A percentile compares a stretch with the other conserved stretches of the same genome.
Evolutionary conservation across 495 filamentous ascomycete species (phyloP).

Genomic region (Pyrenula aspistea): DNA sequence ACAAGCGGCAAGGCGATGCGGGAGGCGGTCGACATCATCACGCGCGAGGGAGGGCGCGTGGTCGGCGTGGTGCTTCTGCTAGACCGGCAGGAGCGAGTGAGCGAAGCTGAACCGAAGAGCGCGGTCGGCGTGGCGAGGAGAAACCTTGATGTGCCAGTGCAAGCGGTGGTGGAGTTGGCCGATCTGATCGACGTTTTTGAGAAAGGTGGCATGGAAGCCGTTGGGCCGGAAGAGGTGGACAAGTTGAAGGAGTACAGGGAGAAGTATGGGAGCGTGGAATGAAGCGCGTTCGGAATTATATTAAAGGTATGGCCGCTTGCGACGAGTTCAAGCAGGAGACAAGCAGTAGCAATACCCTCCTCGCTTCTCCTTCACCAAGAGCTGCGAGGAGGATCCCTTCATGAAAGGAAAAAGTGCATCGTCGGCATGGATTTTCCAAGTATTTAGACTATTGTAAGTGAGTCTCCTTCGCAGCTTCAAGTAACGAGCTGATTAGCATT

Average conservation of each 20-base stretch:
- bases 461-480: too few species aligned
- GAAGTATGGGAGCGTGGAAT: constrained; percentile 44
- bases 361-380: too few species aligned
- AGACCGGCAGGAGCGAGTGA: constrained; percentile 77
- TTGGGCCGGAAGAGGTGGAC: constrained; percentile 49
- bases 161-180: constrained; percentile 46
- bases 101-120: constrained; percentile 39
- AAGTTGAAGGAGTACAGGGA: constrained; percentile 65
- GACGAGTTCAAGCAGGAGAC: too few species aligned
- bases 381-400: too few species aligned
- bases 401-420: too few species aligned
- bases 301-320: too few species aligned
- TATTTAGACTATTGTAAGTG: too few species aligned
- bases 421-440: too few species aligned
- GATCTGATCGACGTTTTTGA: constrained; percentile 66
- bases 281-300: too few species aligned
- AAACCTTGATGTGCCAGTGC: constrained; percentile 40
- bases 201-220: constrained; percentile 30
- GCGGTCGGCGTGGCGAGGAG: constrained; percentile 72
- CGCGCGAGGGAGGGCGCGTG: constrained; percentile 65
- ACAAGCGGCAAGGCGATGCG: constrained; percentile 89
- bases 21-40: constrained; percentile 76
- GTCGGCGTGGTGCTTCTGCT: constrained; percentile 79
- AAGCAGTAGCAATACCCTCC: too few species aligned
- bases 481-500: too few species aligned